A percentile compares a stretch with the other conserved stretches of the same genome.
These are phyloP conservation scores for Backusella westeae DNA, from an alignment of 192 early-diverging fungal species.

Conservation along the genomic window DNA sequence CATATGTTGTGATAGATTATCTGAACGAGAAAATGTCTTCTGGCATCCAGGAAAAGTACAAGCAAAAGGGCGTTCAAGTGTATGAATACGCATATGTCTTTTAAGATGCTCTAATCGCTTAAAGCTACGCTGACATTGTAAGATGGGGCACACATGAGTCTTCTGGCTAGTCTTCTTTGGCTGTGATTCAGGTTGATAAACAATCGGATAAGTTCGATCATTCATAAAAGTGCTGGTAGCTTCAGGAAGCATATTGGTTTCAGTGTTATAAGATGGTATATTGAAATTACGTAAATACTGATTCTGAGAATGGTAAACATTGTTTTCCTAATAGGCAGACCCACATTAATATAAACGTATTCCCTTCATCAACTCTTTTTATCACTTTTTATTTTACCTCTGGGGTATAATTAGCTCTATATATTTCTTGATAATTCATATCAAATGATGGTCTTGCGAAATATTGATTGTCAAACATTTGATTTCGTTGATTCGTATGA, in stretches of 20 bases:
- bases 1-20: conserved; percentile 63
- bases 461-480: not conserved
- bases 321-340: not conserved
- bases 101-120: conserved; percentile 82
- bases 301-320: not conserved
- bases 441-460: conserved; percentile 4
- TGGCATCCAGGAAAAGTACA: conserved; percentile 54
- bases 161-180: not conserved
- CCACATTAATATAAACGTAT: not conserved
- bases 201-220: not conserved
- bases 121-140: conserved; percentile 53
- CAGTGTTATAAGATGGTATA: not conserved
- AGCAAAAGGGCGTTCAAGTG: conserved; percentile 59
- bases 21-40: conserved; percentile 60
- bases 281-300: not conserved
- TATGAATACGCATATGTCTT: conserved; percentile 71
- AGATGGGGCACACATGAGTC: conserved; percentile 27
- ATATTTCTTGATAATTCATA: not conserved
- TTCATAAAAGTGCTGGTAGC: not conserved
- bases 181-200: not conserved
- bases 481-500: not conserved
- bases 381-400: not conserved
- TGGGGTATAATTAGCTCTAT: conserved; percentile 3
- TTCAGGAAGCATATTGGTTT: not conserved
- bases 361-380: not conserved